These are phyloP conservation scores for Thielaviopsis populi DNA, from an alignment of 2,329 filamentous ascomycete species.

Conservation along the genomic window DNA sequence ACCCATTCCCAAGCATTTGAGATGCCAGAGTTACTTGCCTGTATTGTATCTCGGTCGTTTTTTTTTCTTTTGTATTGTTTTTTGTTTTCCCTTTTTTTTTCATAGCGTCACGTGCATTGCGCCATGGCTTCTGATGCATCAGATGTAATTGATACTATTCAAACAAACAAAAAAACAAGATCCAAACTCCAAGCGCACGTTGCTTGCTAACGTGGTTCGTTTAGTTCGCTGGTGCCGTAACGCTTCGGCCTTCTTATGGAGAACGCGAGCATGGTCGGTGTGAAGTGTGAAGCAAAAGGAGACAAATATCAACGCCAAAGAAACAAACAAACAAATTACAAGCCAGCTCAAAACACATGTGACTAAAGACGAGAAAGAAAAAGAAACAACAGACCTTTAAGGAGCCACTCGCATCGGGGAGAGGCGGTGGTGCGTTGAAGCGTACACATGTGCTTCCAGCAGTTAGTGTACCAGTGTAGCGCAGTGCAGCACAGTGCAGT, in stretches of 20 bases:
- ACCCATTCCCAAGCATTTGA: conserved; percentile 38
- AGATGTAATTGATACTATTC: background rate
- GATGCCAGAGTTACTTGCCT: background rate
- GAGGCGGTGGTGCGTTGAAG: too few relatives aligned
- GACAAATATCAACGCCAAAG: background rate
- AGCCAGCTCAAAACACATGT: background rate
- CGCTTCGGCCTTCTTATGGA: background rate
- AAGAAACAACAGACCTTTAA: background rate
- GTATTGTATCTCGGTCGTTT: background rate
- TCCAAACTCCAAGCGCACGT: background rate
- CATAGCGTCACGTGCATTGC: too few relatives aligned
- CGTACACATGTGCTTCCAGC: too few relatives aligned
- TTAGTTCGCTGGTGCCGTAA: background rate
- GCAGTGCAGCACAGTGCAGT: too few relatives aligned
- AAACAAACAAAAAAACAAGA: background rate
- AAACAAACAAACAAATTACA: background rate
- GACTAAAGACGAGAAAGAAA: background rate
- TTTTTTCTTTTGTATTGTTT: background rate
- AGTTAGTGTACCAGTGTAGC: too few relatives aligned
- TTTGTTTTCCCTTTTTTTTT: too few relatives aligned
- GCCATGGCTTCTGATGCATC: background rate
- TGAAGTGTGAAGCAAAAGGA: background rate
- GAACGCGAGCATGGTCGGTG: background rate
- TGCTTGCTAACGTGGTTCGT: background rate
- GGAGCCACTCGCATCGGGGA: too few relatives aligned